Base-by-base conservation (phyloP, 768 basidiomycete species). In the Rhodotorula paludigena region DNA sequence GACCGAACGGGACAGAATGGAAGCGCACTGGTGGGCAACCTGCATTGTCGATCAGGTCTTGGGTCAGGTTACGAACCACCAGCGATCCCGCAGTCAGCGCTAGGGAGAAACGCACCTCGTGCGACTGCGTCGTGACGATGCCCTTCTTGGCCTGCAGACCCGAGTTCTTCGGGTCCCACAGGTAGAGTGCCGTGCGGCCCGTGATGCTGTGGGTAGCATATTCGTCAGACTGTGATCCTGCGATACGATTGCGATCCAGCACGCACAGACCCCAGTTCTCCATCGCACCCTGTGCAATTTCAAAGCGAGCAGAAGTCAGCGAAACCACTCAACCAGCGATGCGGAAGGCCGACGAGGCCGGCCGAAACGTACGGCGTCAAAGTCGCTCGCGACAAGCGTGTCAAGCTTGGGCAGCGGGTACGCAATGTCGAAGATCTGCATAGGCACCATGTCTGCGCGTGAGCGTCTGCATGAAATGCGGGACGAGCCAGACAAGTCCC, bases 351-450 rank as follows among this genome's bases (percentile, higher is more conserved):
- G 41, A 41, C 12, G 41, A 41, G 20, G 20, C 12, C 10, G 44
- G 47, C 5, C 2, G 14, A 25, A 14, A 25, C 38, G 11, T 28
- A 55, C 54, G 39, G 88, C 87, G 75, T 94, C 92, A 73, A 96
- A 96, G 77, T 96, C 92, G 59, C 84, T 84, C 8, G 86, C 92
- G 63, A 91, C 89, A 21, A 98, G 82, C 4, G 92, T 93, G 76
- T 97, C 94, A 51, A 98, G 83, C 81, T 98, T 97, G 10, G 92
- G 90, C 35, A 98, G 83, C 32, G 93, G 91, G 77, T 87, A 98
- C 64, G 88, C 88, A 71, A 97, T 86, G 72, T 93, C 87, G 76
- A 97, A 97, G 62, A 94, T 83, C 76, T 87, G 45, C 81, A n/a
- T n/a, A n/a, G n/a, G n/a, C n/a, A n/a, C n/a, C n/a, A n/a, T n/a